These are phyloP conservation scores for Olyra latifolia DNA, from an alignment of 176 grass and related monocot species.

Conservation along the genomic window DNA sequence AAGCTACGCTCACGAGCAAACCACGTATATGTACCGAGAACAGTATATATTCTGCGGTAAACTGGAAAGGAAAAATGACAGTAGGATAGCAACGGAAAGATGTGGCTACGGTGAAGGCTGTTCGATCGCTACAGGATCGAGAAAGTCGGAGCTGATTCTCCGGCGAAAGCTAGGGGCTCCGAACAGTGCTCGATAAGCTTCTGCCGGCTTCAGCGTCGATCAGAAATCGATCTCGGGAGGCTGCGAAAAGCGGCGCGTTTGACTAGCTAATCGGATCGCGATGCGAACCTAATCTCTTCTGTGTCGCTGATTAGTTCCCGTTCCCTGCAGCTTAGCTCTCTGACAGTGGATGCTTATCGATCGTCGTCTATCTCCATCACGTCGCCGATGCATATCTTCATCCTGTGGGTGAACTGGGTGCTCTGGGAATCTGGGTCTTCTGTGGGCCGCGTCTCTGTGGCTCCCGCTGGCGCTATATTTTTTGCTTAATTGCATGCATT, in stretches of 20 bases:
- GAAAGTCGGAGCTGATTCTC: background rate
- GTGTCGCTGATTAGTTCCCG: background rate
- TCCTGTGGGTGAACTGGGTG: no score
- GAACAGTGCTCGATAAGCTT: slow-evolving; percentile 19
- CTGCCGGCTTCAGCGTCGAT: background rate
- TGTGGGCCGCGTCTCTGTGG: background rate
- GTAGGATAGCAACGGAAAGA: background rate
- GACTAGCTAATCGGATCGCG: slow-evolving; percentile 3
- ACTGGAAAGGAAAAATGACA: background rate
- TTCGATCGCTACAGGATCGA: background rate
- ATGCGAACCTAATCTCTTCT: background rate
- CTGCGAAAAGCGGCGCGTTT: background rate
- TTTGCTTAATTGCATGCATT: no score
- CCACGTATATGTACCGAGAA: background rate
- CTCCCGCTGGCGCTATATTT: background rate
- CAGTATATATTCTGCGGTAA: background rate
- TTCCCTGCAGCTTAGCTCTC: background rate
- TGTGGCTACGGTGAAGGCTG: slow-evolving; percentile 2
- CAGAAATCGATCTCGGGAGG: background rate
- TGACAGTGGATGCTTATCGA: background rate
- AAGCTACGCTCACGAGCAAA: background rate
- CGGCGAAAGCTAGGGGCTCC: background rate
- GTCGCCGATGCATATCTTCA: no score
- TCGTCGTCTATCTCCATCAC: no score
- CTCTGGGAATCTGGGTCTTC: background rate